A percentile compares a stretch with the other conserved stretches of the same genome.
Conservation (phyloP, 805 yeast species). For the Wickerhamomyces pijperi region DNA sequence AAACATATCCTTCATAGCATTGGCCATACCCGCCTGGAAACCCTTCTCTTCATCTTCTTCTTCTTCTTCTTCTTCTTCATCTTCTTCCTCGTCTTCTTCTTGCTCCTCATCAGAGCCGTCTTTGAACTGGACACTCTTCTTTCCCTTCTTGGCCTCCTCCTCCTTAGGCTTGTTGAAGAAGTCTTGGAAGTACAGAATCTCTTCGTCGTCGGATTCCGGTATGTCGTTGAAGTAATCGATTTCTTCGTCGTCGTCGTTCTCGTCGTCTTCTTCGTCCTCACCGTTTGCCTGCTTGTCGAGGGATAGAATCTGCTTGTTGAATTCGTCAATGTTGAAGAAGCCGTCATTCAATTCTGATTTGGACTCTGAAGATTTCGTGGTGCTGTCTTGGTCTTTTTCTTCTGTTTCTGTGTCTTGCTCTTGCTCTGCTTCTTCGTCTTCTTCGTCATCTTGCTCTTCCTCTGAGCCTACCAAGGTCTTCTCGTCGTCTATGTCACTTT, state of each 20-base stretch:
- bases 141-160: conserved; percentile 1
- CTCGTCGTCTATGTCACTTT: conserved; percentile 1
- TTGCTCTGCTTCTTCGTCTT: too few relatives aligned
- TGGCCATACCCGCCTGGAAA: conserved; percentile 43
- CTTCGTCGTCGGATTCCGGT: conserved; percentile 39
- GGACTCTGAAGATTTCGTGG: conserved; percentile 3
- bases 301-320: conserved; percentile 62
- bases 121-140: conserved; percentile 4
- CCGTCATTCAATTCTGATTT: conserved; percentile 58
- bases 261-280: conserved; percentile 21
- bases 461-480: background rate
- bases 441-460: conserved; percentile 28
- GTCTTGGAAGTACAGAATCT: conserved; percentile 30
- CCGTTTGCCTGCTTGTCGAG: conserved; percentile 30
- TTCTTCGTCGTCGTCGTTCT: conserved; percentile 42
- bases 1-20: conserved; percentile 29
- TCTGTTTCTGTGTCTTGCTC: too few relatives aligned
- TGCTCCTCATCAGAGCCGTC: conserved; percentile 16
- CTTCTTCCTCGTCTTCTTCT: conserved; percentile 16
- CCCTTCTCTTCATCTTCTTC: too few relatives aligned
- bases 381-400: too few relatives aligned
- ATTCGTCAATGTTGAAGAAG: conserved; percentile 76
- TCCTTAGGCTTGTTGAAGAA: conserved; percentile 39
- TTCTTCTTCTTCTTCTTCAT: conserved; percentile 2
- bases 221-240: conserved; percentile 41